Percentiles rank a stretch among this genome's conserved stretches.
Evolutionary conservation across 805 yeast genomes (phyloP).

Genomic region (Ogataea degrootiae): DNA sequence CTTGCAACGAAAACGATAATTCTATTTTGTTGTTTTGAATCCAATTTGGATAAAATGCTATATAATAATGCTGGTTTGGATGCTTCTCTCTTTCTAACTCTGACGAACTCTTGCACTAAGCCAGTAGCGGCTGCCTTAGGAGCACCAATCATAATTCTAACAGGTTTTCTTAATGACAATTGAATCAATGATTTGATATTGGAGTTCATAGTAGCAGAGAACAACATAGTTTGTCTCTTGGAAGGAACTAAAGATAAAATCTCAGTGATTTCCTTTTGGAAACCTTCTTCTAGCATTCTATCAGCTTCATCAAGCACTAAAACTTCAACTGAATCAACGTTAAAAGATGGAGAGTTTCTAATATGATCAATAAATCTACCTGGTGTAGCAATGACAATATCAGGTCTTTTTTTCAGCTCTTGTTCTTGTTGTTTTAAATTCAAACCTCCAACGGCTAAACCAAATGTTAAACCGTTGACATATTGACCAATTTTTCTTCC

Average conservation of each 20-base stretch:
- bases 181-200: slow-evolving; percentile 83
- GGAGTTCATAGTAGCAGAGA: slow-evolving; percentile 98
- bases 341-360: slow-evolving; percentile 89
- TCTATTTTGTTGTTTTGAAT: slow-evolving; percentile 59
- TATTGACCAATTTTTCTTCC: slow-evolving; percentile 79
- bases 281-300: slow-evolving; percentile 98
- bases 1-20: slow-evolving; percentile 88
- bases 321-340: slow-evolving; percentile 87
- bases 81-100: slow-evolving; percentile 85
- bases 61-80: slow-evolving; percentile 80
- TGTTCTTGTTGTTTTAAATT: slow-evolving; percentile 94
- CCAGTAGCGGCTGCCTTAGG: slow-evolving; percentile 94
- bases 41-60: slow-evolving; percentile 63
- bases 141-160: slow-evolving; percentile 92
- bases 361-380: slow-evolving; percentile 98
- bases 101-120: slow-evolving; percentile 86
- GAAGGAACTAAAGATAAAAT: slow-evolving; percentile 82
- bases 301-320: slow-evolving; percentile 97
- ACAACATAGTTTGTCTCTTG: slow-evolving; percentile 88
- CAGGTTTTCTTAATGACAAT: slow-evolving; percentile 84
- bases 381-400: slow-evolving; percentile 95
- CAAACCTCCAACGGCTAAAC: slow-evolving; percentile 97
- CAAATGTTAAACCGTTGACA: slow-evolving; percentile 74
- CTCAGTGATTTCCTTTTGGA: slow-evolving; percentile 90
- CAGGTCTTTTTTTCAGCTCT: slow-evolving; percentile 87